Percentiles rank a stretch among this genome's conserved stretches.
Conservation (phyloP, 805 yeast genomes). For the Spathaspora sp. region DNA sequence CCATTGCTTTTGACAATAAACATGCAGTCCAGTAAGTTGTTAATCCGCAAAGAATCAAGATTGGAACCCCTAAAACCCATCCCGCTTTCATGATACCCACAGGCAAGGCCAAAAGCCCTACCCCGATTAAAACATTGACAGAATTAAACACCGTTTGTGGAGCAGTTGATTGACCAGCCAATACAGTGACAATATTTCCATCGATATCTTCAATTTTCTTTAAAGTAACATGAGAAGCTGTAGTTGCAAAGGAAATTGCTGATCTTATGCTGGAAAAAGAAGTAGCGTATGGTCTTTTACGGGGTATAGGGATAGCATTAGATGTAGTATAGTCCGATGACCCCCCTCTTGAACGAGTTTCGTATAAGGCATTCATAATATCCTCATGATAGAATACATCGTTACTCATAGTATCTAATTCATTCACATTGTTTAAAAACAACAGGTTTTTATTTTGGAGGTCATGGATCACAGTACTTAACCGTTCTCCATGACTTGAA, state of each 20-base stretch:
- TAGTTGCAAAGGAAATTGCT: constrained; percentile 29
- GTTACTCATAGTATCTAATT: constrained; percentile 10
- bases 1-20: constrained; percentile 69
- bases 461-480: constrained; percentile 53
- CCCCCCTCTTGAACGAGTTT: constrained; percentile 28
- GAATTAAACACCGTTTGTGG: constrained; percentile 79
- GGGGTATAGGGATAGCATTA: constrained; percentile 20
- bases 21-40: constrained; percentile 77
- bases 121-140: constrained; percentile 64
- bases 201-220: constrained; percentile 65
- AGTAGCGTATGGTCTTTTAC: constrained; percentile 29
- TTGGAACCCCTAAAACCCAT: constrained; percentile 59
- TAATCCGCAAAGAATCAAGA: constrained; percentile 57
- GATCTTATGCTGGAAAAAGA: constrained; percentile 44
- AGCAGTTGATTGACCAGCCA: constrained; percentile 78
- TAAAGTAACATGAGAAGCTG: constrained; percentile 50
- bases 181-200: constrained; percentile 66
- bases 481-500: constrained; percentile 56
- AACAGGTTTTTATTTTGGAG: constrained; percentile 14
- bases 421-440: constrained; percentile 14
- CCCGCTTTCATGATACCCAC: constrained; percentile 64
- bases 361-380: constrained; percentile 19
- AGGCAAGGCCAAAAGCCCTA: constrained; percentile 65
- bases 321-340: constrained; percentile 16
- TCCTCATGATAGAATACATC: constrained; percentile 42